Evolutionary conservation across 345 rosid genomes (phyloP).

Genomic region (Tarenaya hassleriana): DNA sequence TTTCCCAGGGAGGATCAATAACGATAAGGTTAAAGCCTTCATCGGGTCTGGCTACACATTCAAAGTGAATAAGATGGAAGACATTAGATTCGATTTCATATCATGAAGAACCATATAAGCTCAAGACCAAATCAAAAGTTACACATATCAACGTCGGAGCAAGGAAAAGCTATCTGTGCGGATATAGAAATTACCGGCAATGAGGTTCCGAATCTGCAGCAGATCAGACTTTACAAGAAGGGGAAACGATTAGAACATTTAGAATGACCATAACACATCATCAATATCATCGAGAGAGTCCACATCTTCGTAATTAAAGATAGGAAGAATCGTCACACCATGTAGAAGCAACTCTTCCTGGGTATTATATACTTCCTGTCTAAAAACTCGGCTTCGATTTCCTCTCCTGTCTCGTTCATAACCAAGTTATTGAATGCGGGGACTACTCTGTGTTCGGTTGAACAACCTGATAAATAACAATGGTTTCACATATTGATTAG

Average conservation of each 20-base stretch:
- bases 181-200: constrained; percentile 88
- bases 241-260: constrained; percentile 2
- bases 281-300: neutral
- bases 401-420: constrained; percentile 43
- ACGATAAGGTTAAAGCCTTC: constrained; percentile 63
- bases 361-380: constrained; percentile 47
- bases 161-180: no score
- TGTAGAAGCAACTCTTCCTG: constrained; percentile 65
- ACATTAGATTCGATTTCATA: constrained; percentile 7
- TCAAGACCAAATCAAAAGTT: no score
- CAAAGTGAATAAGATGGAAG: neutral
- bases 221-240: constrained; percentile 63
- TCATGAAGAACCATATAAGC: neutral
- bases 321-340: constrained; percentile 36
- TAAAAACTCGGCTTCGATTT: constrained; percentile 60
- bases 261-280: constrained; percentile 12
- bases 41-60: constrained; percentile 47
- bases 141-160: no score
- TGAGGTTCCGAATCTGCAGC: constrained; percentile 64
- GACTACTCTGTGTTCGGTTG: constrained; percentile 32
- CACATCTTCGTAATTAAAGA: constrained; percentile 11
- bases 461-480: constrained; percentile 31
- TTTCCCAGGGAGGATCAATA: constrained; percentile 96
- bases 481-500: no score
- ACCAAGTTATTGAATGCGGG: constrained; percentile 51